Evolutionary conservation across 306 rosid species (phyloP), one percentile per base, ranked within the genome.

Genomic region (Heteromeles arbutifolia): DNA sequence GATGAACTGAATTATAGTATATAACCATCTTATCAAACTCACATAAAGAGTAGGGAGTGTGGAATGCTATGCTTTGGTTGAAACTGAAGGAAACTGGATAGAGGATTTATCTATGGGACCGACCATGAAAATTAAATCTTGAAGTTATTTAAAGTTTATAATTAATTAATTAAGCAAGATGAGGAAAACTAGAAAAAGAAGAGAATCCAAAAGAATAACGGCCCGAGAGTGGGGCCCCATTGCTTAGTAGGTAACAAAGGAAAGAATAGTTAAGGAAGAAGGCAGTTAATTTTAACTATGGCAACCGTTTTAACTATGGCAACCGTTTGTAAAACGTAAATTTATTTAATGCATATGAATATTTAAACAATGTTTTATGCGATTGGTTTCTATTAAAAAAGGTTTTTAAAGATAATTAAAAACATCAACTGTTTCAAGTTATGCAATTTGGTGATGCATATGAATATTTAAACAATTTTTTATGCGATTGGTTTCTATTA

Each of bases 251-350:
- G 85, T 88, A 85, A 89, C 93, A 85, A 90, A 93, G 92, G 75
- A 91, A 93, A 85, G 97, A 87, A 93, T 88, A 85, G 93, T 89
- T 79, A 52, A 78, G 86, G 66, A 63, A 72, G 67, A 69, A 11
- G 78, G 80, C 81, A 86, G 89, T 86, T 84, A 73, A 85, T 85
- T 87, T 50, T 48, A 2, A 0, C 7, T 1, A 14, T 19, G 19
- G n/a, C n/a, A n/a, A n/a, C n/a, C n/a, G n/a, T n/a, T n/a, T n/a
- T n/a, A n/a, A n/a, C n/a, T n/a, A n/a, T n/a, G n/a, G 7, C 18
- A 48, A 48, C 12, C 0, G 19, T 12, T 48, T 48, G 53, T 1
- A 48, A 48, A 48, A 48, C 1, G 53, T 15, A 19, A 4, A 15
- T 14, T 17, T 48, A 48, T 48, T 45, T 4, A 7, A 45, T 45